Conservation (phyloP, 305 asterid genomes). For the Plantago rigida region DNA sequence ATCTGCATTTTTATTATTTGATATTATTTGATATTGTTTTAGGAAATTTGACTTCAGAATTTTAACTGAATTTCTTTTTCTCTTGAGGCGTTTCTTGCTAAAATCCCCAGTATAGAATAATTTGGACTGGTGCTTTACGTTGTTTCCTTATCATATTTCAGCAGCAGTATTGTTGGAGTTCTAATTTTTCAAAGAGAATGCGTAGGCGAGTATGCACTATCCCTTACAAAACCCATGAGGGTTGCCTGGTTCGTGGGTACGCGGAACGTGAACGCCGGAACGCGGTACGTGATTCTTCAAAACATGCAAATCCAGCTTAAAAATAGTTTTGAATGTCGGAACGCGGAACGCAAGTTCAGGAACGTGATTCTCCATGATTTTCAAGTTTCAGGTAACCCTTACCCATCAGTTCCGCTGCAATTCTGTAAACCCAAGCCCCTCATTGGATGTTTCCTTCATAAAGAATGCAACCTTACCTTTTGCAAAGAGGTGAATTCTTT, state of each 20-base stretch:
- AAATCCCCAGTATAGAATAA: not conserved
- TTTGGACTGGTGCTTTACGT: slow-evolving; percentile 7
- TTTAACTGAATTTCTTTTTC: too few relatives aligned
- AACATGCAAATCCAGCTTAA: too few relatives aligned
- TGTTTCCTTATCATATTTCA: slow-evolving; percentile 31
- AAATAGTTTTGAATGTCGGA: too few relatives aligned
- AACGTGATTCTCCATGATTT: too few relatives aligned
- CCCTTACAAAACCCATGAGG: slow-evolving; percentile 36
- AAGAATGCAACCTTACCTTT: slow-evolving; percentile 48
- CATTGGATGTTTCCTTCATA: slow-evolving; percentile 36
- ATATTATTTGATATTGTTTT: not conserved
- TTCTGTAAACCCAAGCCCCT: slow-evolving; percentile 42
- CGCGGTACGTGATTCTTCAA: too few relatives aligned
- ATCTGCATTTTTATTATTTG: too few relatives aligned
- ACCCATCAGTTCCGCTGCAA: slow-evolving; percentile 48
- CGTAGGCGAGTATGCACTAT: slow-evolving; percentile 31
- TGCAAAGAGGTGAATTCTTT: slow-evolving; percentile 41
- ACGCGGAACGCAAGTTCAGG: too few relatives aligned
- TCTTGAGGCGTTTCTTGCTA: too few relatives aligned
- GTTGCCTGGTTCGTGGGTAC: too few relatives aligned
- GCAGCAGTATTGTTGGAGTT: slow-evolving; percentile 46
- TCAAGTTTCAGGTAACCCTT: too few relatives aligned
- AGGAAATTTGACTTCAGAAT: too few relatives aligned
- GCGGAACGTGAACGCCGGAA: too few relatives aligned
- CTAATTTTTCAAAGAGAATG: slow-evolving; percentile 39